A percentile compares a stretch with the other conserved stretches of the same genome.
phyloP scores from a whole-genome alignment of 139 green algal genomes.

The Yamagishiella unicocca region DNA sequence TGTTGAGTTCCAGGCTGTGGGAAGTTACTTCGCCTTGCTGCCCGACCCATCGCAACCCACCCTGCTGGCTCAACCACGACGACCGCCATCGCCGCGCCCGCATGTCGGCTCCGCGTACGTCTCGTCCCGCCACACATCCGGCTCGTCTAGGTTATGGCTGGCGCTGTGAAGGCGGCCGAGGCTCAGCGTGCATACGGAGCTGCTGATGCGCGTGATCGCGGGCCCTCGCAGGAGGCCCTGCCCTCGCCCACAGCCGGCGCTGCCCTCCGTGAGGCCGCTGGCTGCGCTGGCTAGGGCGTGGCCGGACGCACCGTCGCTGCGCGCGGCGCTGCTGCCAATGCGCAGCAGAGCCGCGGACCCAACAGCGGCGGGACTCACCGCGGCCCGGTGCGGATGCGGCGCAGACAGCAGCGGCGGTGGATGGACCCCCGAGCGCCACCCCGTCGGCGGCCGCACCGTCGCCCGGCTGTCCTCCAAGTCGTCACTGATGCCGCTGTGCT shows the following conservation, averaged over 20 bases:
- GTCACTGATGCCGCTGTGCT: not conserved
- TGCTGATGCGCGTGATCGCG: not conserved
- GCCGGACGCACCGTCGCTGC: not conserved
- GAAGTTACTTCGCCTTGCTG: too few species aligned
- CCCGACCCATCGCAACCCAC: too few species aligned
- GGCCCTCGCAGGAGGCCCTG: not conserved
- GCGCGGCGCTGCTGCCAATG: not conserved
- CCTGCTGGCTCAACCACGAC: too few species aligned
- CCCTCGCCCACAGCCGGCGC: not conserved
- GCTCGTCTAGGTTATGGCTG: not conserved
- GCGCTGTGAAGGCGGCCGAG: not conserved
- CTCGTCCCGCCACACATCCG: constrained; percentile 13
- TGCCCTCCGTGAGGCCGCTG: not conserved
- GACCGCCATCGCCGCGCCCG: too few species aligned
- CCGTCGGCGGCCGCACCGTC: not conserved
- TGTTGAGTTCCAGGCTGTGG: too few species aligned
- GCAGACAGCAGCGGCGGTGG: not conserved
- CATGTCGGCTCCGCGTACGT: not conserved
- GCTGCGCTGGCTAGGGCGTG: not conserved
- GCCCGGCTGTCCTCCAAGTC: constrained; percentile 20
- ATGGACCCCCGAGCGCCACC: not conserved
- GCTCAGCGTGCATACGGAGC: not conserved
- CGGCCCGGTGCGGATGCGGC: not conserved
- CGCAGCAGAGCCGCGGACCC: not conserved
- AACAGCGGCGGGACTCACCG: not conserved